Percentiles rank a stretch among this genome's conserved stretches.
phyloP scores from a whole-genome alignment of 2,329 filamentous ascomycete genomes.

The Trichoderma guizhouense region DNA sequence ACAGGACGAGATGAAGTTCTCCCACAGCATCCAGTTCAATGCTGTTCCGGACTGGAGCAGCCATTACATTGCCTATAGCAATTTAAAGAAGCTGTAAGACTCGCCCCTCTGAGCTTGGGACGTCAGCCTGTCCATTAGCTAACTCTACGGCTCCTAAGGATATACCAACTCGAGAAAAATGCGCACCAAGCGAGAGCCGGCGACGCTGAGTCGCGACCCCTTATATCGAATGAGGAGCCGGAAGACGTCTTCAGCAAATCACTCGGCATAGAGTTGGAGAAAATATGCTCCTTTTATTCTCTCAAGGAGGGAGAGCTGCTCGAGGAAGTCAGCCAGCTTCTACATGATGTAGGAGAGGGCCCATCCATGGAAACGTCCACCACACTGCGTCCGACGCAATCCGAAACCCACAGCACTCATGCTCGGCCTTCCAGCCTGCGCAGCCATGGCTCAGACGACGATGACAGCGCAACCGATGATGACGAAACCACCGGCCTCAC shows the following conservation, averaged over 20 bases:
- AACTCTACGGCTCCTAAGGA: conserved; percentile 51
- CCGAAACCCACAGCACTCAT: conserved; percentile 26
- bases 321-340: conserved; percentile 73
- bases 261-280: conserved; percentile 86
- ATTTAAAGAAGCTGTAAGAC: conserved; percentile 91
- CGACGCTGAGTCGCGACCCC: conserved; percentile 81
- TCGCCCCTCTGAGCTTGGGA: not conserved
- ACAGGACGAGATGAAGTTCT: conserved; percentile 97
- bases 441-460: conserved; percentile 45
- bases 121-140: not conserved
- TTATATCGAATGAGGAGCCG: conserved; percentile 71
- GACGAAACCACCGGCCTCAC: conserved; percentile 57
- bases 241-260: conserved; percentile 78
- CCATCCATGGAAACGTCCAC: conserved; percentile 48
- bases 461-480: conserved; percentile 61
- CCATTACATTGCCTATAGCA: conserved; percentile 97
- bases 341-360: conserved; percentile 62
- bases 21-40: conserved; percentile 98
- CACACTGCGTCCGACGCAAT: conserved; percentile 33
- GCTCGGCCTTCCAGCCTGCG: conserved; percentile 34
- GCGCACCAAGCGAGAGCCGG: conserved; percentile 59
- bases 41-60: conserved; percentile 99
- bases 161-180: conserved; percentile 91
- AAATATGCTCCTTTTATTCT: conserved; percentile 87
- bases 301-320: conserved; percentile 86